phyloP scores from a whole-genome alignment of 495 filamentous ascomycete species.

The Daldinia caldariorum region DNA sequence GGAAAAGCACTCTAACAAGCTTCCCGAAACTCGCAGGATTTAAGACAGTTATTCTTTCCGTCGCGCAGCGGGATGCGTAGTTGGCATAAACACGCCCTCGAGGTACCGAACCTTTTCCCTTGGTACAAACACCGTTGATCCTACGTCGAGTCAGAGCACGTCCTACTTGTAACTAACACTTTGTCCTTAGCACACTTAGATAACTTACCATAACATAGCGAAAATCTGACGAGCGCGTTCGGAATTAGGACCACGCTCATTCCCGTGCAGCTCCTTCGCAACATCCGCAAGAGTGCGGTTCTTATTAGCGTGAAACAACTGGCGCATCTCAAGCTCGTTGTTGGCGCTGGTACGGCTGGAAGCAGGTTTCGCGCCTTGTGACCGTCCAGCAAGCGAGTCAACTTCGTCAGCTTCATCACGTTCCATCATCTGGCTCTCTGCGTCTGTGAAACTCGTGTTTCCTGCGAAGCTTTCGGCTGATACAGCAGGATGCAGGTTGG shows the following conservation, averaged over 20 bases:
- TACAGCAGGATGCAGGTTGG: constrained; percentile 62
- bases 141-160: constrained; percentile 57
- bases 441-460: constrained; percentile 70
- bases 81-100: constrained; percentile 92
- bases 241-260: constrained; percentile 75
- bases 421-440: constrained; percentile 72
- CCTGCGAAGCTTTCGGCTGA: constrained; percentile 62
- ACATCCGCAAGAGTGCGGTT: constrained; percentile 81
- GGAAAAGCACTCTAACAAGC: constrained; percentile 93
- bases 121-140: constrained; percentile 83
- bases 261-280: constrained; percentile 74
- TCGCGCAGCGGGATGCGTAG: constrained; percentile 90
- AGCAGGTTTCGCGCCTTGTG: constrained; percentile 66
- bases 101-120: constrained; percentile 84
- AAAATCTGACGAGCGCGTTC: constrained; percentile 97
- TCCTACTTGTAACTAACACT: neutral
- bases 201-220: constrained; percentile 91
- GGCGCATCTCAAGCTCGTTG: constrained; percentile 91
- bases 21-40: constrained; percentile 99
- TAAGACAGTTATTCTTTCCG: constrained; percentile 87
- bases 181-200: neutral
- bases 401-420: constrained; percentile 73
- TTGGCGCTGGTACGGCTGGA: constrained; percentile 76
- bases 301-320: constrained; percentile 79
- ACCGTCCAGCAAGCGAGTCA: constrained; percentile 59